Conservation (phyloP, 2,329 filamentous ascomycete species). For the Phialophora verrucosa region DNA sequence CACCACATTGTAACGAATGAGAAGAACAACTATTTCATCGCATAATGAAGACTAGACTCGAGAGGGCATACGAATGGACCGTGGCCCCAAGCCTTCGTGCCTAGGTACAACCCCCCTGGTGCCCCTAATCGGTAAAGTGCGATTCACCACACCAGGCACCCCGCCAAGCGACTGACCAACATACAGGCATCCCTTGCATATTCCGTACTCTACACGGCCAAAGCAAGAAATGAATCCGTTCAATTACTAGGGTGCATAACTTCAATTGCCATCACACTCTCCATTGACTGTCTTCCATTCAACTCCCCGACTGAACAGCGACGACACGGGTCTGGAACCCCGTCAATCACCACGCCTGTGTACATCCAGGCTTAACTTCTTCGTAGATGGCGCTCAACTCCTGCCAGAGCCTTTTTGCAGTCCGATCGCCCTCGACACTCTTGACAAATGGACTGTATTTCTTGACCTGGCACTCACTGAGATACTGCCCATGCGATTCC, state of each 20-base stretch:
- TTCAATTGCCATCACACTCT: neutral
- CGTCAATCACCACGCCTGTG: conserved; percentile 20
- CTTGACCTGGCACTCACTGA: conserved; percentile 47
- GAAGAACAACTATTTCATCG: neutral
- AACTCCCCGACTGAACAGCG: too few species aligned
- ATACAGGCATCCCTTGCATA: neutral
- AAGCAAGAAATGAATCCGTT: too few species aligned
- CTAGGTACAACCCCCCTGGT: neutral
- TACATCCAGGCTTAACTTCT: conserved; percentile 28
- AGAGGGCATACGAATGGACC: neutral
- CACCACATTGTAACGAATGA: neutral
- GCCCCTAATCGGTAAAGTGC: neutral
- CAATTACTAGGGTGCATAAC: neutral
- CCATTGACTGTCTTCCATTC: neutral
- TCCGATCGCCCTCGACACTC: conserved; percentile 30
- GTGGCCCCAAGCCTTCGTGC: neutral
- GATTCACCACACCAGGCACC: neutral
- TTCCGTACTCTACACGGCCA: too few species aligned
- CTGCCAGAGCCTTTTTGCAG: conserved; percentile 26
- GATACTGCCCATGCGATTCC: conserved; percentile 56
- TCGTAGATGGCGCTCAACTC: conserved; percentile 29
- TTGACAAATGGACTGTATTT: conserved; percentile 29
- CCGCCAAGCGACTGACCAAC: neutral
- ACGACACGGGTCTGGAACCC: too few species aligned
- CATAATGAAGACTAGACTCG: neutral